phyloP scores from a whole-genome alignment of 345 rosid species.

The Melastoma malabathricum region DNA sequence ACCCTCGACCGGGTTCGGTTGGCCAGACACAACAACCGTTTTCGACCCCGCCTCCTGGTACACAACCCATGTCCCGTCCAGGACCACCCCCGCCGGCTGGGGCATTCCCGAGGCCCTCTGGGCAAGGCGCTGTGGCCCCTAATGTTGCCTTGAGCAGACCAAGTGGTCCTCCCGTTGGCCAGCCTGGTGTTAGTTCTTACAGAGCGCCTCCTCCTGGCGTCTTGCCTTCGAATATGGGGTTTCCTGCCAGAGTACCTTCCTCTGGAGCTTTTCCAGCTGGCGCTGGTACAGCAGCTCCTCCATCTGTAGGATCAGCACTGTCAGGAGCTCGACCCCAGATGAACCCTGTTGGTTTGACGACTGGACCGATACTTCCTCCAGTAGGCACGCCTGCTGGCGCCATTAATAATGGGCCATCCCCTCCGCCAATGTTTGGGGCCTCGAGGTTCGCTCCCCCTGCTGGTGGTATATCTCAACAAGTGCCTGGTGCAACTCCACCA shows the following conservation, averaged over 20 bases:
- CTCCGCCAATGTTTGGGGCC: slow-evolving; percentile 21
- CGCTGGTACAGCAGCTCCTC: slow-evolving; percentile 12
- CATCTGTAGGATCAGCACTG: slow-evolving; percentile 6
- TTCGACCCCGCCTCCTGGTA: slow-evolving; percentile 23
- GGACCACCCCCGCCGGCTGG: slow-evolving; percentile 43
- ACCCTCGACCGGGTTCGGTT: slow-evolving; percentile 48
- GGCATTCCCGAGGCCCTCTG: slow-evolving; percentile 29
- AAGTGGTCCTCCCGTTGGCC: slow-evolving; percentile 34
- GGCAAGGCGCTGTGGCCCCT: slow-evolving; percentile 29
- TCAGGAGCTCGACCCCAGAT: slow-evolving; percentile 37
- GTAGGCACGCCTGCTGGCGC: slow-evolving; percentile 17
- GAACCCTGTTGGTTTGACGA: slow-evolving; percentile 21
- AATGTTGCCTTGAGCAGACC: slow-evolving; percentile 46
- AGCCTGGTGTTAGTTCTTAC: slow-evolving; percentile 41
- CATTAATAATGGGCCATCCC: slow-evolving; percentile 39
- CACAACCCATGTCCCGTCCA: slow-evolving; percentile 42
- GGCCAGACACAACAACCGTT: slow-evolving; percentile 44
- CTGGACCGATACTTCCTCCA: slow-evolving; percentile 17
- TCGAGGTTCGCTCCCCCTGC: slow-evolving; percentile 20
- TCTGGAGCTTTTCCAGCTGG: slow-evolving; percentile 21
- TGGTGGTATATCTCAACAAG: slow-evolving; percentile 24
- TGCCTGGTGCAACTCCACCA: slow-evolving; percentile 38
- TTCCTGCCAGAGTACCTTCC: slow-evolving; percentile 9
- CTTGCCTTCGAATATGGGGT: slow-evolving; percentile 19
- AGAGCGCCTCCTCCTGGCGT: slow-evolving; percentile 47